A percentile compares a stretch with the other conserved stretches of the same genome.
These are phyloP conservation scores for Tylopilus felleus DNA, from an alignment of 768 basidiomycete species.

Conservation along the genomic window DNA sequence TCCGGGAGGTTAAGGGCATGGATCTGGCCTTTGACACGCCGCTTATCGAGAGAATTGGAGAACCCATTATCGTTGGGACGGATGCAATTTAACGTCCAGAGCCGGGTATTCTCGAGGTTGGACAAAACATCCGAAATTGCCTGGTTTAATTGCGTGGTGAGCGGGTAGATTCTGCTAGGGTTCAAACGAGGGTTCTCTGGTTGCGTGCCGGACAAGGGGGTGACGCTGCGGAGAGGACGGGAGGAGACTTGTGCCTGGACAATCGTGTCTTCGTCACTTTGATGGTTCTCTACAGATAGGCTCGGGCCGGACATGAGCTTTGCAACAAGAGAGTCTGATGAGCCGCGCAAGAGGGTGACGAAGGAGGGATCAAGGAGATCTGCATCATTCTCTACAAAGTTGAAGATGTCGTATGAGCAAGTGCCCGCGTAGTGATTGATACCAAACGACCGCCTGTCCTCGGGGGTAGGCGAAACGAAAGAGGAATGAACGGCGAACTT, in stretches of 20 bases:
- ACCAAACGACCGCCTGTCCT: constrained; percentile 43
- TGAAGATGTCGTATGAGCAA: constrained; percentile 49
- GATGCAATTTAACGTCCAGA: constrained; percentile 60
- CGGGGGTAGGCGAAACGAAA: constrained; percentile 39
- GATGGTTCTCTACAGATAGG: constrained; percentile 55
- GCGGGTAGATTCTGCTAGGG: constrained; percentile 50
- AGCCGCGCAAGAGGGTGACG: constrained; percentile 50
- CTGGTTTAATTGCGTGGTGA: constrained; percentile 57
- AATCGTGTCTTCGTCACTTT: constrained; percentile 52
- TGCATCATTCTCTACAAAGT: constrained; percentile 48
- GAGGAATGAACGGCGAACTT: constrained; percentile 49
- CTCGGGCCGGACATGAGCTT: constrained; percentile 64
- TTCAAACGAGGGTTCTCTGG: constrained; percentile 45
- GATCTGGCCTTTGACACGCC: constrained; percentile 56
- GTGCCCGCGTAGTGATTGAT: constrained; percentile 60
- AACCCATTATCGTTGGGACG: constrained; percentile 64
- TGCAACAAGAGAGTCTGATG: constrained; percentile 50
- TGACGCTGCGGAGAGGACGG: constrained; percentile 50
- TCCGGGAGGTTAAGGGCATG: constrained; percentile 51
- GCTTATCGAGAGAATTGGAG: constrained; percentile 62
- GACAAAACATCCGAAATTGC: constrained; percentile 46
- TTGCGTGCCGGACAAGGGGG: constrained; percentile 29
- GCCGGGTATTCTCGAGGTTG: constrained; percentile 41
- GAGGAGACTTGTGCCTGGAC: constrained; percentile 65
- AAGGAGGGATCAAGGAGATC: constrained; percentile 55